Conservation (phyloP, 352 stramenopile genomes). For the Globisporangium orthogonon region DNA sequence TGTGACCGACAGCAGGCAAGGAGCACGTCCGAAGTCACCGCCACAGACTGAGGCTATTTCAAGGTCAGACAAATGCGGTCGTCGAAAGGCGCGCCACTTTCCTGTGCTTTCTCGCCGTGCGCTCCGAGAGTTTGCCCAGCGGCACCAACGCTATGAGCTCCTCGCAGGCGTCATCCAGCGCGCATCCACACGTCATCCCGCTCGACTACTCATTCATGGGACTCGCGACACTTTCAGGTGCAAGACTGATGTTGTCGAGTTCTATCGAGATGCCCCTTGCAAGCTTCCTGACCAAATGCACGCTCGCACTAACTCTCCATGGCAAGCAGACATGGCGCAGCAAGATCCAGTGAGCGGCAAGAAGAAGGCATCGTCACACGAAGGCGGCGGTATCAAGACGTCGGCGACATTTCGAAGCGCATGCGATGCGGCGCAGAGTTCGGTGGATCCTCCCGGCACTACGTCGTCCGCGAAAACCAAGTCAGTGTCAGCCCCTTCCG, state of each 20-base stretch:
- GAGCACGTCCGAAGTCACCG: too few relatives aligned
- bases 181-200: conserved; percentile 13
- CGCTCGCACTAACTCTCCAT: too few relatives aligned
- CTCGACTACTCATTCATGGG: conserved; percentile 77
- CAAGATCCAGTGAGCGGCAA: conserved; percentile 52
- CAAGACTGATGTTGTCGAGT: not conserved
- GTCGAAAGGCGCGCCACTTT: too few relatives aligned
- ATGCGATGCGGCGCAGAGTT: not conserved
- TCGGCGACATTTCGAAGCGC: not conserved
- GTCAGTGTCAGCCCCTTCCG: conserved; percentile 1
- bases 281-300: not conserved
- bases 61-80: too few relatives aligned
- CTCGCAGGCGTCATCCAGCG: conserved; percentile 1
- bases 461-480: not conserved
- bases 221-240: conserved; percentile 43
- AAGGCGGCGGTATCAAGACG: not conserved
- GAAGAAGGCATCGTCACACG: conserved; percentile 14
- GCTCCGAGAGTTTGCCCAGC: not conserved
- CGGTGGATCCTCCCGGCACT: not conserved
- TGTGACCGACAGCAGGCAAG: too few relatives aligned
- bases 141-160: not conserved
- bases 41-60: too few relatives aligned
- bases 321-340: conserved; percentile 39
- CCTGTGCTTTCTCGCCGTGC: too few relatives aligned
- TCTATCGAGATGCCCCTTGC: not conserved